Conservation (phyloP, 768 basidiomycete species). For the Russula brevipes region DNA sequence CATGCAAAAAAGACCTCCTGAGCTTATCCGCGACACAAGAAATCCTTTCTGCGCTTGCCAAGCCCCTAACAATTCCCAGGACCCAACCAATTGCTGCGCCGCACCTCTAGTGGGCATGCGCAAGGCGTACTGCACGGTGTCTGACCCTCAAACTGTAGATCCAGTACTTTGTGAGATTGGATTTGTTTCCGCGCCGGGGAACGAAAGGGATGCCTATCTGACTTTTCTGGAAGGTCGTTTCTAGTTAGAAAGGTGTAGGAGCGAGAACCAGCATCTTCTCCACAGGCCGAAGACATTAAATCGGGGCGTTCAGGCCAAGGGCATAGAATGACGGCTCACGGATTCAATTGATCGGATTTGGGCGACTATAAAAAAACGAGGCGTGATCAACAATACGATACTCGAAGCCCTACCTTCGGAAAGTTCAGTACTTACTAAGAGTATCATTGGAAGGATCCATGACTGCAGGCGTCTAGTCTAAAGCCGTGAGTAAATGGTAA, state of each 20-base stretch:
- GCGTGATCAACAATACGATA: conserved; percentile 8
- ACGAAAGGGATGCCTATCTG: background rate
- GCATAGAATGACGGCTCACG: conserved; percentile 49
- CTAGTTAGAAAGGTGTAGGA: conserved; percentile 48
- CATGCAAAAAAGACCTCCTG: conserved; percentile 55
- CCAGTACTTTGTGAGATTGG: conserved; percentile 58
- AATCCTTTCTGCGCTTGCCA: conserved; percentile 53
- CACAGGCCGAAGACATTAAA: conserved; percentile 41
- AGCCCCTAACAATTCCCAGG: conserved; percentile 38
- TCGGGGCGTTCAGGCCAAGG: conserved; percentile 49
- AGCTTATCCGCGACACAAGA: conserved; percentile 46
- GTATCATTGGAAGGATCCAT: background rate
- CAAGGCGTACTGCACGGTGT: conserved; percentile 40
- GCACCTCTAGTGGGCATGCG: conserved; percentile 27
- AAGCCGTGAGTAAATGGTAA: background rate
- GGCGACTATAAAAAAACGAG: conserved; percentile 5
- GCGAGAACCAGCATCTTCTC: conserved; percentile 50
- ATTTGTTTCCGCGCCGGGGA: conserved; percentile 16
- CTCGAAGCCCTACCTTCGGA: background rate
- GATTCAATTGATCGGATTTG: conserved; percentile 35
- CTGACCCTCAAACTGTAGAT: conserved; percentile 39
- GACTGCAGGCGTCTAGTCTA: background rate
- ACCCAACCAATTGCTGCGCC: conserved; percentile 49
- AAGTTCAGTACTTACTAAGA: conserved; percentile 5
- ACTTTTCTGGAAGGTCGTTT: conserved; percentile 35